phyloP scores from a whole-genome alignment of 805 yeast species.

The Saccharomyces mikatae region DNA sequence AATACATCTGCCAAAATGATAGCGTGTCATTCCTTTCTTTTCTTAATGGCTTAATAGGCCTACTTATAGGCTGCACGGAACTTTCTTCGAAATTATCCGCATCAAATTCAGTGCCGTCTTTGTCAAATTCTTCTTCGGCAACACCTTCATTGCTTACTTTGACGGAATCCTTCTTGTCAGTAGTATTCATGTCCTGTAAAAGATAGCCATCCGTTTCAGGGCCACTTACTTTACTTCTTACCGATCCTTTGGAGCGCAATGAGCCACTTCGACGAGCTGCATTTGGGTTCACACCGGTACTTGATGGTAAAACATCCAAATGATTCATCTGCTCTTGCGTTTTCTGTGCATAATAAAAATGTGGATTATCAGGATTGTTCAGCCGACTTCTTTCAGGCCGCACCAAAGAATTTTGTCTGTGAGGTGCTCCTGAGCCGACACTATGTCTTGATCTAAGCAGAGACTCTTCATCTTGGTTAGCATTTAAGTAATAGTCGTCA shows the following conservation, averaged over 20 bases:
- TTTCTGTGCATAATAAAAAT: constrained; percentile 68
- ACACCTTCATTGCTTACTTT: not conserved
- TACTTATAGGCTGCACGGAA: not conserved
- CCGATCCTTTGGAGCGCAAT: not conserved
- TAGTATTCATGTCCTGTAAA: not conserved
- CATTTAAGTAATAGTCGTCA: constrained; percentile 1
- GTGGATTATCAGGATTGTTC: constrained; percentile 61
- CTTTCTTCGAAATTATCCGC: not conserved
- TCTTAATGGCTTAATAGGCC: constrained; percentile 1
- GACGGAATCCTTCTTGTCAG: not conserved
- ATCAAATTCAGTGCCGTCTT: not conserved
- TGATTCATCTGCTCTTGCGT: constrained; percentile 58
- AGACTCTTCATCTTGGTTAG: constrained; percentile 24
- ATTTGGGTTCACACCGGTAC: constrained; percentile 64
- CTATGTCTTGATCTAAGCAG: constrained; percentile 23
- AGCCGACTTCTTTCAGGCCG: constrained; percentile 73
- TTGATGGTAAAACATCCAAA: constrained; percentile 56
- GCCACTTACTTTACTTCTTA: not conserved
- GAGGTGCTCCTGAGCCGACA: constrained; percentile 12
- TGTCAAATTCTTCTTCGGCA: not conserved
- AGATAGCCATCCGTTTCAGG: not conserved
- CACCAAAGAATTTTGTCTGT: constrained; percentile 52
- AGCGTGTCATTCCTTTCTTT: constrained; percentile 1
- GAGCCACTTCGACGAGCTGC: constrained; percentile 3
- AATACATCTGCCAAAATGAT: constrained; percentile 67